These are phyloP conservation scores for Bacidia rubella DNA, from an alignment of 495 filamentous ascomycete species.

Conservation along the genomic window DNA sequence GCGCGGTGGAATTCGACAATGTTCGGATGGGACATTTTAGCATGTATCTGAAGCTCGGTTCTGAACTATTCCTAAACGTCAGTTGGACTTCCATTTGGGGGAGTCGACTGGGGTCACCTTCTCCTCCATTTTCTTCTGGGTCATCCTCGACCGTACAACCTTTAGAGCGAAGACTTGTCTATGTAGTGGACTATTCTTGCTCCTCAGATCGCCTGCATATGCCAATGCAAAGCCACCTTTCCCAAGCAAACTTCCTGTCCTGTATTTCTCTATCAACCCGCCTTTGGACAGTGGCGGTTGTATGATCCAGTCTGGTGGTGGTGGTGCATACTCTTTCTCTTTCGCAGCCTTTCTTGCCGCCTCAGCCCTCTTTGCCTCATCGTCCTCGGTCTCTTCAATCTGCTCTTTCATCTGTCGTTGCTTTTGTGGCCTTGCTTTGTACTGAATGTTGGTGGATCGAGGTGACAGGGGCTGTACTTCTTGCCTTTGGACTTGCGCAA, in stretches of 20 bases:
- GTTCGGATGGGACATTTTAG: constrained; percentile 86
- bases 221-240: constrained; percentile 96
- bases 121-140: constrained; percentile 66
- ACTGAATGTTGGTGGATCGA: constrained; percentile 49
- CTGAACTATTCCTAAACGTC: constrained; percentile 54
- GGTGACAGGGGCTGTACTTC: constrained; percentile 56
- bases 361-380: constrained; percentile 30
- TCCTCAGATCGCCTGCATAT: constrained; percentile 56
- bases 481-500: neutral
- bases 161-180: constrained; percentile 57
- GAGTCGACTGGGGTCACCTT: constrained; percentile 47
- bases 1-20: constrained; percentile 92
- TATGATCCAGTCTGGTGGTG: constrained; percentile 60
- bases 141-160: constrained; percentile 82
- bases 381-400: constrained; percentile 20
- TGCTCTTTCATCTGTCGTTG: constrained; percentile 29
- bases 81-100: neutral
- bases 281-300: constrained; percentile 52
- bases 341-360: constrained; percentile 36
- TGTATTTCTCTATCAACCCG: constrained; percentile 61
- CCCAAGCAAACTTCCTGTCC: constrained; percentile 69
- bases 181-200: constrained; percentile 36
- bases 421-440: constrained; percentile 30
- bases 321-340: constrained; percentile 61
- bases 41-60: constrained; percentile 94